Conservation (phyloP, 208 protist species). For the Naegleria gruberi region DNA sequence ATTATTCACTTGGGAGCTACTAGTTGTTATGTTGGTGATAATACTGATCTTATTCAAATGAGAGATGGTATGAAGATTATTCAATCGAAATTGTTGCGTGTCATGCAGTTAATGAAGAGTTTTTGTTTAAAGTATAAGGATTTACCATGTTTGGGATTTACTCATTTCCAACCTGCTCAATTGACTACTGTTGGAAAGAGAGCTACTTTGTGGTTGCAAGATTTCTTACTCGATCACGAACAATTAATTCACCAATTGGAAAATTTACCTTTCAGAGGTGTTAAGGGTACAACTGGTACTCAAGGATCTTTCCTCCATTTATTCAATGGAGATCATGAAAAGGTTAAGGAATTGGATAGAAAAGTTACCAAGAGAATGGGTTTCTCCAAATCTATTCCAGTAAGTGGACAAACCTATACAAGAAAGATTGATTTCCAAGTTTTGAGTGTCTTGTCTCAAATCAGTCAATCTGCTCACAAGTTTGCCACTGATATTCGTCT, state of each 20-base stretch:
- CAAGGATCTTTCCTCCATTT: slow-evolving; percentile 49
- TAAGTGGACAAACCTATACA: slow-evolving; percentile 57
- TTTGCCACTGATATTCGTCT: slow-evolving; percentile 53
- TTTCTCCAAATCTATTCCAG: slow-evolving; percentile 33
- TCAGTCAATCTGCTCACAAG: slow-evolving; percentile 45
- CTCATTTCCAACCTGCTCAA: slow-evolving; percentile 55
- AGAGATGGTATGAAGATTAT: slow-evolving; percentile 37
- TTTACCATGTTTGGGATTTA: slow-evolving; percentile 51
- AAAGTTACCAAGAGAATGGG: slow-evolving; percentile 42
- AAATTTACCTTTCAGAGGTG: slow-evolving; percentile 34
- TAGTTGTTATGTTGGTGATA: slow-evolving; percentile 54
- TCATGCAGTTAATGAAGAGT: not conserved
- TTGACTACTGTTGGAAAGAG: slow-evolving; percentile 58
- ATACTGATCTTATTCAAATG: slow-evolving; percentile 55
- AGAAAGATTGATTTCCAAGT: slow-evolving; percentile 40
- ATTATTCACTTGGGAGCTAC: slow-evolving; percentile 62
- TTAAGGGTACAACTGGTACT: slow-evolving; percentile 54
- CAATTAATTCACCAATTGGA: slow-evolving; percentile 24
- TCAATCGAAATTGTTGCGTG: slow-evolving; percentile 24
- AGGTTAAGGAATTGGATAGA: slow-evolving; percentile 36
- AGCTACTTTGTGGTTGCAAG: slow-evolving; percentile 48
- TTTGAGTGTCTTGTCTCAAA: slow-evolving; percentile 28
- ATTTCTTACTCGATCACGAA: slow-evolving; percentile 44
- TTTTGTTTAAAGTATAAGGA: not conserved
- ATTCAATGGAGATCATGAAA: slow-evolving; percentile 46